Percentiles rank a stretch among this genome's conserved stretches.
Evolutionary conservation across 192 early-diverging fungal species (phyloP).

Genomic region (Coemansia sp.): DNA sequence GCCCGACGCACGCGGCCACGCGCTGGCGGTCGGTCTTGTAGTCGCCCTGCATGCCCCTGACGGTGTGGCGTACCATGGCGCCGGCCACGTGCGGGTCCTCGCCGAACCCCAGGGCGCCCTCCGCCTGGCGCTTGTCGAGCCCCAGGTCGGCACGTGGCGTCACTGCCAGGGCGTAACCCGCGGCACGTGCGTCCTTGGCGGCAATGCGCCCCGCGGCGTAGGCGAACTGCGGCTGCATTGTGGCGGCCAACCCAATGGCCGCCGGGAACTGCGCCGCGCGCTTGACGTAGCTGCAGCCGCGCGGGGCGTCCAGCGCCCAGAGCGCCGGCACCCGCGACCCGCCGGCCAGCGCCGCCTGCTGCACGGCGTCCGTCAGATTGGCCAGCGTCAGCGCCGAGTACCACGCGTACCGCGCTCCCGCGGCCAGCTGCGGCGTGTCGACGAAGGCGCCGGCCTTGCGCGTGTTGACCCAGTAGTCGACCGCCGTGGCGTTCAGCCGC

Average conservation of each 20-base stretch:
- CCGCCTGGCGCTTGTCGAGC: conserved; percentile 54
- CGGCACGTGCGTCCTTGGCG: conserved; percentile 59
- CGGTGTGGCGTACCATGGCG: conserved; percentile 51
- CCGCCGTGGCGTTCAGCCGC: conserved; percentile 46
- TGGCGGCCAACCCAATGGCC: conserved; percentile 55
- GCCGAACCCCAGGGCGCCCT: conserved; percentile 46
- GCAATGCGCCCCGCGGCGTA: conserved; percentile 58
- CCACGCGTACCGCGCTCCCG: conserved; percentile 30
- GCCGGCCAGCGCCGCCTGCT: conserved; percentile 51
- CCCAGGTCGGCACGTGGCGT: conserved; percentile 56
- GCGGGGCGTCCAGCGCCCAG: conserved; percentile 58
- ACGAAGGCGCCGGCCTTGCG: conserved; percentile 57
- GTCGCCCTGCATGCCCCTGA: conserved; percentile 62
- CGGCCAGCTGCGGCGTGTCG: conserved; percentile 54
- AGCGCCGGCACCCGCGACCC: conserved; percentile 56
- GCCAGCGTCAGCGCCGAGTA: conserved; percentile 51
- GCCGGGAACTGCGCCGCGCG: conserved; percentile 59
- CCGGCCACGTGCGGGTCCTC: conserved; percentile 57
- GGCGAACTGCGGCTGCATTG: conserved; percentile 56
- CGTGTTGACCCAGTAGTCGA: conserved; percentile 53
- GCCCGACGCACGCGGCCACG: conserved; percentile 60
- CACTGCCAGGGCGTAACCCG: conserved; percentile 57
- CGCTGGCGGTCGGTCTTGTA: conserved; percentile 60
- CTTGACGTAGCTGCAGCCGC: conserved; percentile 58
- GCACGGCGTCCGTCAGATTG: conserved; percentile 52